Percentiles rank a stretch among this genome's conserved stretches.
These are phyloP conservation scores for Flaveria bidentis DNA, from an alignment of 129 eudicot species.

Conservation along the genomic window DNA sequence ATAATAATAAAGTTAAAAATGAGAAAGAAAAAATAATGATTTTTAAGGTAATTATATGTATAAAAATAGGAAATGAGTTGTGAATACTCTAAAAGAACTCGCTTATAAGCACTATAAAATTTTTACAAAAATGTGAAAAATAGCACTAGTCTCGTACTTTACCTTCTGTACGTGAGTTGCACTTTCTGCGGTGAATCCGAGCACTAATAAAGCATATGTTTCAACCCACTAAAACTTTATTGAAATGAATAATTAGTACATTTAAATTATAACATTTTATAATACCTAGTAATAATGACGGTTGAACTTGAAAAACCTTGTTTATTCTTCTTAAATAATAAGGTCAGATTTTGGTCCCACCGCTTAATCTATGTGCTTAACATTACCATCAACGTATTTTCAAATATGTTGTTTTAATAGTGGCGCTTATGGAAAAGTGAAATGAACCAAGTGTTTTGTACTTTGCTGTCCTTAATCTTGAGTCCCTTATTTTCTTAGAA, in stretches of 20 bases:
- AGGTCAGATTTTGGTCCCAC: constrained; percentile 19
- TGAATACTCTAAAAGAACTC: too few relatives aligned
- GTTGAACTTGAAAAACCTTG: constrained; percentile 12
- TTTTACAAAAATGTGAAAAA: neutral
- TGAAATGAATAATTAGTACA: neutral
- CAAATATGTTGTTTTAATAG: neutral
- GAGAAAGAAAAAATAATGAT: too few relatives aligned
- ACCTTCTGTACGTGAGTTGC: neutral
- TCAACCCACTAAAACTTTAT: constrained; percentile 7
- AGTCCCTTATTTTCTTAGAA: too few relatives aligned
- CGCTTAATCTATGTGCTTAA: constrained; percentile 19
- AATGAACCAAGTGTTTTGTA: too few relatives aligned
- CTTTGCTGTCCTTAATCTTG: too few relatives aligned
- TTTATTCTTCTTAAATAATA: neutral
- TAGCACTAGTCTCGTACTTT: neutral
- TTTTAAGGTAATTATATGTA: too few relatives aligned
- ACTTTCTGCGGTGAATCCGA: neutral
- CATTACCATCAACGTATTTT: too few relatives aligned
- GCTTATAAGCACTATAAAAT: too few relatives aligned
- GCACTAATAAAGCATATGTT: constrained; percentile 15
- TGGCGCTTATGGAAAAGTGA: too few relatives aligned
- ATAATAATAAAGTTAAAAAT: too few relatives aligned
- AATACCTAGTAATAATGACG: constrained; percentile 21
- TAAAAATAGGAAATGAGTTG: too few relatives aligned
- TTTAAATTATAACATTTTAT: constrained; percentile 3